Percentiles rank a stretch among this genome's conserved stretches.
Conservation (phyloP, 805 yeast species). For the Candida multigemmis region DNA sequence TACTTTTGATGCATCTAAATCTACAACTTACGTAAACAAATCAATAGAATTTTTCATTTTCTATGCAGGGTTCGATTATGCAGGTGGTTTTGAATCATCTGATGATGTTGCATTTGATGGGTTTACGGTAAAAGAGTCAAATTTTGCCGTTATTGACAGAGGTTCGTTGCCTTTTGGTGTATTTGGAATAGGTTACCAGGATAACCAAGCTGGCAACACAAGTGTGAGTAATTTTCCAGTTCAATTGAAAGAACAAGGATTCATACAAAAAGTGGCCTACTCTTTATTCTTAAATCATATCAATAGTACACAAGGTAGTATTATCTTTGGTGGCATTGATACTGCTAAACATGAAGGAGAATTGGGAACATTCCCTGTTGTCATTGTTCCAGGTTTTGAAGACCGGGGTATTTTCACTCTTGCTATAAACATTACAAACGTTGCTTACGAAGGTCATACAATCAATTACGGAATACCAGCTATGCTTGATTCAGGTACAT, state of each 20-base stretch:
- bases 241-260: constrained; percentile 18
- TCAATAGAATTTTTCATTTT: too few species aligned
- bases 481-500: background rate
- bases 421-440: too few species aligned
- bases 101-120: constrained; percentile 3
- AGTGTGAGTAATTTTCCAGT: constrained; percentile 21
- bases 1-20: too few species aligned
- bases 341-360: constrained; percentile 11
- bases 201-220: constrained; percentile 2
- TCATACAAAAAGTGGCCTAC: constrained; percentile 20
- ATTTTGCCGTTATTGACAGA: constrained; percentile 4
- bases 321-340: constrained; percentile 22
- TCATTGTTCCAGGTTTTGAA: too few species aligned
- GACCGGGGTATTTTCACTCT: too few species aligned
- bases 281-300: constrained; percentile 19
- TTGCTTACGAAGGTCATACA: too few species aligned
- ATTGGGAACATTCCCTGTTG: constrained; percentile 11
- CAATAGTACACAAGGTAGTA: constrained; percentile 9
- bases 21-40: too few species aligned
- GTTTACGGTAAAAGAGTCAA: too few species aligned
- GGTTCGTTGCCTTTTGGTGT: constrained; percentile 5
- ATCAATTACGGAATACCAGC: too few species aligned
- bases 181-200: constrained; percentile 5
- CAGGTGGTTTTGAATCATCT: too few species aligned
- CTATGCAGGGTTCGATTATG: too few species aligned